phyloP scores from a whole-genome alignment of 768 basidiomycete species.

The Leucocoprinus birnbaumii region DNA sequence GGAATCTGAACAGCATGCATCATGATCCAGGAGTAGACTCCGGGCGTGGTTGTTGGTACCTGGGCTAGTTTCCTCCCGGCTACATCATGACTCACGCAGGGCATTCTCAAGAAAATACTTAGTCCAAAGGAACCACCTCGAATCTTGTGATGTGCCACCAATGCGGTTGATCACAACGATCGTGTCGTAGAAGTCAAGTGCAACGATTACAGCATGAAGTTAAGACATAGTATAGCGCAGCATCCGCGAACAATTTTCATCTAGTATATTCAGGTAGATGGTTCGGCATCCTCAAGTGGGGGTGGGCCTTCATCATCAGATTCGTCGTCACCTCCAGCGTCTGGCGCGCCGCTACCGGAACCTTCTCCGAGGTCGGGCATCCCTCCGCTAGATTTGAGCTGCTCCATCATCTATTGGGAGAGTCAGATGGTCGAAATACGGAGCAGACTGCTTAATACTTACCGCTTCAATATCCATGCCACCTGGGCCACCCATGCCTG shows the following conservation, averaged over 20 bases:
- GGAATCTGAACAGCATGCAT: no score
- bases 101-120: no score
- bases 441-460: constrained; percentile 13
- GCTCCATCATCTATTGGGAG: constrained; percentile 45
- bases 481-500: constrained; percentile 7
- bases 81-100: no score
- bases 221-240: not conserved
- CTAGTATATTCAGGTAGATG: constrained; percentile 34
- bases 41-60: no score
- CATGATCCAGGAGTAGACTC: no score
- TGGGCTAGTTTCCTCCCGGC: no score
- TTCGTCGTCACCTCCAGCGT: constrained; percentile 42
- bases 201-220: not conserved
- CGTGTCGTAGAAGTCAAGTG: not conserved
- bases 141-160: no score
- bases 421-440: not conserved
- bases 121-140: no score
- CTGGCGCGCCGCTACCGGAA: constrained; percentile 20
- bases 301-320: constrained; percentile 72
- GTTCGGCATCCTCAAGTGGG: constrained; percentile 71
- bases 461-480: no score
- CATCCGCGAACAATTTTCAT: not conserved
- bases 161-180: no score
- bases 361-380: constrained; percentile 10
- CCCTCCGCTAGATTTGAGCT: constrained; percentile 37